Evolutionary conservation across 2,329 filamentous ascomycete genomes (phyloP), one percentile per base, ranked within the genome.

Genomic region (Neopestalotiopsis clavispora): DNA sequence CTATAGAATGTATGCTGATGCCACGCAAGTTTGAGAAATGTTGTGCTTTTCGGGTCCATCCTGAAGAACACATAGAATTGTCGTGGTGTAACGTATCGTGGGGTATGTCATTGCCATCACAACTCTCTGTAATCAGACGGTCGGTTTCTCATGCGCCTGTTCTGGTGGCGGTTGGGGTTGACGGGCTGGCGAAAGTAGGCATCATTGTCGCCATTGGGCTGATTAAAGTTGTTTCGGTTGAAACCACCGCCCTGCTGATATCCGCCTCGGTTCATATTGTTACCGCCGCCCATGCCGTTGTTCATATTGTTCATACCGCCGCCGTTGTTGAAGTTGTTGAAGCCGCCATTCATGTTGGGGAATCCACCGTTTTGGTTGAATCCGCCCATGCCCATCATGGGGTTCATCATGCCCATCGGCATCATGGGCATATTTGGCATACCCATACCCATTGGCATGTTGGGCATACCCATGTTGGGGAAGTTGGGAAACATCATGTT

Each of bases 151-250:
- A 92, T 89, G 75, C 94, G 91, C 75, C 92, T 89, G 76, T 94
- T 94, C 80, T 95, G 92, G 78, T 96, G 93, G 65, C 96, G 90
- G 78, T 97, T 93, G 2, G 95, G 95, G 78, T 99, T 99, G 71
- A 98, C 93, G 0, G 96, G 96, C 80, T 97, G 95, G 69, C 96
- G 89, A 79, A 98, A 97, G 82, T 99, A 99, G 6, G 96, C 93
- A 70, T 94, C 94, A 69, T 97, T 94, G 68, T 97, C 94, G 72
- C 90, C 89, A 69, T 87, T 90, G 2, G 87, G 86, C 69, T 84
- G 83, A 1, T 80, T 76, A 63, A 86, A 86, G 73, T 83, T 83
- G 67, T 73, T 69, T 59, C 72, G 71, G 13, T 72, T 70, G 34
- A 74, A 73, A 30, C n/a, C 57, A 23, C 57, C 57, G 45, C 74